Percentiles rank a stretch among this genome's conserved stretches.
Conservation (phyloP, 1,284 basidiomycete genomes). For the Rhodotorula sp. region DNA sequence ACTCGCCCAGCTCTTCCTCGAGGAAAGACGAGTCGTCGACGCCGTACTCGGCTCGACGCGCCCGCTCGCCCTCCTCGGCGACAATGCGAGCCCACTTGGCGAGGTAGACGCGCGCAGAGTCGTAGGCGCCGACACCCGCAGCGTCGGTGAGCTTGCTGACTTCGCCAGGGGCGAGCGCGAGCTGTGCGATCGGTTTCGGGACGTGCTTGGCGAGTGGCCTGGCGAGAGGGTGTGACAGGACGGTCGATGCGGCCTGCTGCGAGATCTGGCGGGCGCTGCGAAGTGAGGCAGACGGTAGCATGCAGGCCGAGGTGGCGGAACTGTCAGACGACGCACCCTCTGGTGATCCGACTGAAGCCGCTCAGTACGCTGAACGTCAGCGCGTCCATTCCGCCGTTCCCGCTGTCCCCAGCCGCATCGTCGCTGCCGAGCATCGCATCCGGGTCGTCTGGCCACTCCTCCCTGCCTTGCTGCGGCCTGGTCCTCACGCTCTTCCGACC, state of each 20-base stretch:
- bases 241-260: constrained; percentile 79
- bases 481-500: neutral
- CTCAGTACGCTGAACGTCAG: constrained; percentile 46
- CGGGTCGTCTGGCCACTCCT: constrained; percentile 33
- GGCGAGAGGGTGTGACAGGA: constrained; percentile 87
- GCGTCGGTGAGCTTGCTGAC: constrained; percentile 55
- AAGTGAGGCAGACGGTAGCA: too few species aligned
- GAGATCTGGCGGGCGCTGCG: constrained; percentile 54
- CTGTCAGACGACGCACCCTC: constrained; percentile 30
- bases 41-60: constrained; percentile 65
- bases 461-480: neutral
- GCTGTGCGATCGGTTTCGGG: constrained; percentile 80
- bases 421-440: constrained; percentile 3
- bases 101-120: constrained; percentile 90
- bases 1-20: constrained; percentile 65
- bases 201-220: constrained; percentile 91
- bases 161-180: constrained; percentile 57
- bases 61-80: constrained; percentile 89
- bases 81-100: constrained; percentile 96
- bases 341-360: constrained; percentile 44
- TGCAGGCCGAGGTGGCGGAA: too few species aligned
- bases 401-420: neutral
- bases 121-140: constrained; percentile 76
- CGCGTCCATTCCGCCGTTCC: constrained; percentile 41
- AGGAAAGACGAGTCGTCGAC: constrained; percentile 45